Conservation (phyloP, 2,329 filamentous ascomycete genomes). For the Calonectria henricotiae region DNA sequence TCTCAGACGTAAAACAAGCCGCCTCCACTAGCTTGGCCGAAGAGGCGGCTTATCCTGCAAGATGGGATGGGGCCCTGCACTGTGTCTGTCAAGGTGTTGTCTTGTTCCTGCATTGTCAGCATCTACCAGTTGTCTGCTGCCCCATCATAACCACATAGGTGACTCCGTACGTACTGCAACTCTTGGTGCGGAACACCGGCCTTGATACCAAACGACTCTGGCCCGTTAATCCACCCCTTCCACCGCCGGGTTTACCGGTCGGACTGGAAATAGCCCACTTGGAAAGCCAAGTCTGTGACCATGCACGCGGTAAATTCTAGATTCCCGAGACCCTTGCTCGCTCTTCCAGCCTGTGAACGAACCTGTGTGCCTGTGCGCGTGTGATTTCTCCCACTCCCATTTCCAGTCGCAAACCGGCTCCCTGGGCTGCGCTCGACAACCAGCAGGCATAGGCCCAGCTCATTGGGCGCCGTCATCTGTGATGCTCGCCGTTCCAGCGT, state of each 20-base stretch:
- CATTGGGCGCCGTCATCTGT: slow-evolving; percentile 40
- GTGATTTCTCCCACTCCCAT: not conserved
- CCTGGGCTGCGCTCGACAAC: slow-evolving; percentile 1
- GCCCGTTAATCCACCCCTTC: not conserved
- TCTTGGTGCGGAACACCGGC: not conserved
- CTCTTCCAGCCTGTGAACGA: not conserved
- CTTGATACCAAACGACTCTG: not conserved
- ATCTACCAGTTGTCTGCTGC: not conserved
- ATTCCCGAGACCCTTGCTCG: slow-evolving; percentile 20
- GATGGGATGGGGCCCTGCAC: slow-evolving; percentile 9
- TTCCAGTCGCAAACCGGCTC: not conserved
- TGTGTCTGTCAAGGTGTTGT: slow-evolving; percentile 1
- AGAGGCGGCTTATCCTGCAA: slow-evolving; percentile 16
- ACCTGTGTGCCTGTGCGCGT: too few relatives aligned
- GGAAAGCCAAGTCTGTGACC: slow-evolving; percentile 12
- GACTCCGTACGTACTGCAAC: not conserved
- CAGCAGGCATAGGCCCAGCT: slow-evolving; percentile 41
- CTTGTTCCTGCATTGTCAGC: slow-evolving; percentile 24
- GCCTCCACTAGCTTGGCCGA: slow-evolving; percentile 20
- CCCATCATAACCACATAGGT: not conserved
- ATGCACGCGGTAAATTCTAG: slow-evolving; percentile 11
- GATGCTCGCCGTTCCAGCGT: slow-evolving; percentile 9
- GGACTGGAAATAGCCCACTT: slow-evolving; percentile 10
- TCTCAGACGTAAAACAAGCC: slow-evolving; percentile 28
- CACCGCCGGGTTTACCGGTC: not conserved